phyloP scores from a whole-genome alignment of 108 stramenopile species.

The Aurantiochytrium sp. region DNA sequence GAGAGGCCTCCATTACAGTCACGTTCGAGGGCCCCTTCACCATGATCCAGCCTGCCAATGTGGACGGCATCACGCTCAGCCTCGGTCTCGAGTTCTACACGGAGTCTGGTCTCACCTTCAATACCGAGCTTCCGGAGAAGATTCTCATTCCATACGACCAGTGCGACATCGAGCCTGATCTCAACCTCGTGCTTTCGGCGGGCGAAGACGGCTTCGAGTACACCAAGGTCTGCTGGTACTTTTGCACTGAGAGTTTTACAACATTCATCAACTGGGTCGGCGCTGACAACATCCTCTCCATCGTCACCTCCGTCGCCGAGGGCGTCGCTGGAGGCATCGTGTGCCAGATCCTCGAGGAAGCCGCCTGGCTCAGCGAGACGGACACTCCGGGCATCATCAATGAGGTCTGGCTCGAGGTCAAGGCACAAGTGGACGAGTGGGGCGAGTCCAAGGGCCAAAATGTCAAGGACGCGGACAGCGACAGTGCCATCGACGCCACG shows the following conservation, averaged over 20 bases:
- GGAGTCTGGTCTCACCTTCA: background rate
- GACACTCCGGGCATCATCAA: background rate
- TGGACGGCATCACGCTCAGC: background rate
- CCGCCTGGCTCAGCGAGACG: background rate
- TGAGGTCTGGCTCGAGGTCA: background rate
- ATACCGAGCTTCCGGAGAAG: background rate
- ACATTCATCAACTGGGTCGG: background rate
- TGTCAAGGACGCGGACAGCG: background rate
- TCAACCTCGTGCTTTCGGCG: background rate
- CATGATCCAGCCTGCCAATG: background rate
- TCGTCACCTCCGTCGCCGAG: background rate
- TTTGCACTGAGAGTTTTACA: background rate
- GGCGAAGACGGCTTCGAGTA: background rate
- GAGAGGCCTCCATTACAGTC: background rate
- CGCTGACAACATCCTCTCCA: background rate
- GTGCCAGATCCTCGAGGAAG: background rate
- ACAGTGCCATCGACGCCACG: background rate
- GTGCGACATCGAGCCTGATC: background rate
- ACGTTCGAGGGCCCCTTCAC: background rate
- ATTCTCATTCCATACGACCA: background rate
- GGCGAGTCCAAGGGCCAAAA: background rate
- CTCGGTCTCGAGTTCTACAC: background rate
- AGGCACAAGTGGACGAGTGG: background rate
- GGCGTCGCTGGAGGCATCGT: background rate
- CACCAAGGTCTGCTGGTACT: background rate